phyloP scores from a whole-genome alignment of 805 yeast species.

The Saccharomycopsis oosterbeekiorum region DNA sequence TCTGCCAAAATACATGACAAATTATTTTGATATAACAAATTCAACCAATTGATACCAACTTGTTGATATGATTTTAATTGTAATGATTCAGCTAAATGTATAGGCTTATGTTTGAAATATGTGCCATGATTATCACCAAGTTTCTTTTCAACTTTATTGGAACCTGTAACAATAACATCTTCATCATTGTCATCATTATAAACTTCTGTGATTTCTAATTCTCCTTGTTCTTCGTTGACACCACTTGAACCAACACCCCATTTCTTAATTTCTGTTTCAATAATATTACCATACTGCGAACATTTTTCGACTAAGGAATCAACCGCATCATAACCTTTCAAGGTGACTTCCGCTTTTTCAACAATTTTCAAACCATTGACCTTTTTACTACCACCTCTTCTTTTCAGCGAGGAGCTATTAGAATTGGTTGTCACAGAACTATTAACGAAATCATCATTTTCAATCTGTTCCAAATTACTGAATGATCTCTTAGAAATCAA shows the following conservation, averaged over 20 bases:
- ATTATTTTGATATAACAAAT: constrained; percentile 62
- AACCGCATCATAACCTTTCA: constrained; percentile 88
- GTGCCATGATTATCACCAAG: constrained; percentile 22
- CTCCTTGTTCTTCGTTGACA: constrained; percentile 34
- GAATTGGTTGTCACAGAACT: constrained; percentile 23
- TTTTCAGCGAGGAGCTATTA: constrained; percentile 20
- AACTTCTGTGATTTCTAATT: constrained; percentile 52
- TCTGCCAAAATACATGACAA: constrained; percentile 93
- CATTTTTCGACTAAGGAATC: constrained; percentile 85
- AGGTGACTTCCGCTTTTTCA: constrained; percentile 56
- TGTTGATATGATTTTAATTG: constrained; percentile 84
- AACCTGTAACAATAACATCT: constrained; percentile 21
- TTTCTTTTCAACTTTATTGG: constrained; percentile 19
- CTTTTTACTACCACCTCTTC: constrained; percentile 35
- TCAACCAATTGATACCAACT: constrained; percentile 94
- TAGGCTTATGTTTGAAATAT: constrained; percentile 67
- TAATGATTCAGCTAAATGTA: constrained; percentile 49
- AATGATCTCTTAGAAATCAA: constrained; percentile 69
- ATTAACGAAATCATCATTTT: constrained; percentile 42
- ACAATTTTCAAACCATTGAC: constrained; percentile 66
- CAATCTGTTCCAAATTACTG: constrained; percentile 44
- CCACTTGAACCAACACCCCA: constrained; percentile 87
- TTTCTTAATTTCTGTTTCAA: constrained; percentile 58
- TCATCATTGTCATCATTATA: constrained; percentile 27
- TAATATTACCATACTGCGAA: constrained; percentile 61